A percentile compares a stretch with the other conserved stretches of the same genome.
These are phyloP conservation scores for Exobasidium cylindrosporum DNA, from an alignment of 1,284 basidiomycete genomes.

Conservation along the genomic window DNA sequence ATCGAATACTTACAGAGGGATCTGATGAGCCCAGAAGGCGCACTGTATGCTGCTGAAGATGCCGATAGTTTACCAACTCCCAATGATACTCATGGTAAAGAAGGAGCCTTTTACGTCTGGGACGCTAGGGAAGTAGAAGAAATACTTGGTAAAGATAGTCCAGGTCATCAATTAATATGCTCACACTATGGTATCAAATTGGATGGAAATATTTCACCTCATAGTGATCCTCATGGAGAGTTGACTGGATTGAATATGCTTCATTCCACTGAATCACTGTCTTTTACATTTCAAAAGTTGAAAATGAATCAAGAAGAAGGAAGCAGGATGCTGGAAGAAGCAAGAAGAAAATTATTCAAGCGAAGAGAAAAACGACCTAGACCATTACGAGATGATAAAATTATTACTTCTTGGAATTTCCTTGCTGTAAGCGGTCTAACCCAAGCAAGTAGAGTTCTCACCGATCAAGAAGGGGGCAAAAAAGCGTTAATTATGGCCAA, in stretches of 20 bases:
- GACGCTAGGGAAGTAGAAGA: constrained; percentile 55
- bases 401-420: constrained; percentile 60
- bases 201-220: constrained; percentile 58
- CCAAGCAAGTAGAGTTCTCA: constrained; percentile 12
- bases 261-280: constrained; percentile 2
- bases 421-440: constrained; percentile 57
- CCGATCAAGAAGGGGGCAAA: constrained; percentile 18
- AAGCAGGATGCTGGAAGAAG: background rate
- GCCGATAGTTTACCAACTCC: constrained; percentile 57
- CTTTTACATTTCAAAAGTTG: background rate
- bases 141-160: constrained; percentile 48
- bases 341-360: constrained; percentile 10
- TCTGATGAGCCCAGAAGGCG: constrained; percentile 55
- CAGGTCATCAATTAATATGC: constrained; percentile 41
- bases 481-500: constrained; percentile 18
- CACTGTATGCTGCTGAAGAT: constrained; percentile 60
- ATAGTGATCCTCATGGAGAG: constrained; percentile 58
- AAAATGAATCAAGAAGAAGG: constrained; percentile 7
- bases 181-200: constrained; percentile 56
- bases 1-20: constrained; percentile 57
- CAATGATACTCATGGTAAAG: constrained; percentile 53
- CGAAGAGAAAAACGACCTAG: constrained; percentile 52
- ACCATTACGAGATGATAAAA: constrained; percentile 60
- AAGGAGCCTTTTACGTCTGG: constrained; percentile 61
- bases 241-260: constrained; percentile 46